These are phyloP conservation scores for Choricystis sp. DNA, from an alignment of 139 green algal genomes.

Conservation along the genomic window DNA sequence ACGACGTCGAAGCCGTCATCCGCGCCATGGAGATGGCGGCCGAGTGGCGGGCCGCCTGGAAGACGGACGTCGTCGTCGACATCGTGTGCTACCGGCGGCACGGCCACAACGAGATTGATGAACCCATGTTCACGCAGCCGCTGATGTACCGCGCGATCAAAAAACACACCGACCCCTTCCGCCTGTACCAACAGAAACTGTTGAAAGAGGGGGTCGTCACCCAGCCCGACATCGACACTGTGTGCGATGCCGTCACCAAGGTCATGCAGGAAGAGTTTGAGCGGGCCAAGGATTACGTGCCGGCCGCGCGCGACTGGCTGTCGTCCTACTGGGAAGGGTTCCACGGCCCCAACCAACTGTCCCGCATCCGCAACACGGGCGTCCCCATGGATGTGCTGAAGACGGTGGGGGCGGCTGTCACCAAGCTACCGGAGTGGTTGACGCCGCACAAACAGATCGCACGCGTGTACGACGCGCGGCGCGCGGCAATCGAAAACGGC, in stretches of 20 bases:
- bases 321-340: conserved; percentile 81
- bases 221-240: conserved; percentile 50
- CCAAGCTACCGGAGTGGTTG: conserved; percentile 67
- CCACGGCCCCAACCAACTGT: conserved; percentile 71
- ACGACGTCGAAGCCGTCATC: conserved; percentile 88
- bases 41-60: conserved; percentile 81
- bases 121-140: conserved; percentile 97
- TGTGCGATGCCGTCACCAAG: conserved; percentile 43
- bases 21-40: conserved; percentile 80
- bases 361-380: conserved; percentile 83
- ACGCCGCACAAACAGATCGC: conserved; percentile 70
- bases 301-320: conserved; percentile 68
- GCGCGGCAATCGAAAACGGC: conserved; percentile 54
- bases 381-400: conserved; percentile 41
- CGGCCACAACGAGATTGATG: conserved; percentile 97
- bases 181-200: conserved; percentile 64
- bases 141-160: conserved; percentile 86
- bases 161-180: conserved; percentile 41
- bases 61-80: conserved; percentile 90
- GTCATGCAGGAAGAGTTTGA: conserved; percentile 71
- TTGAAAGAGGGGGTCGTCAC: conserved; percentile 45
- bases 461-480: conserved; percentile 73
- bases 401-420: conserved; percentile 65
- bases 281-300: conserved; percentile 61
- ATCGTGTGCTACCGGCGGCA: conserved; percentile 65